Conservation (phyloP, 1,139 yeast genomes). For the Meyerozyma guilliermondii region DNA sequence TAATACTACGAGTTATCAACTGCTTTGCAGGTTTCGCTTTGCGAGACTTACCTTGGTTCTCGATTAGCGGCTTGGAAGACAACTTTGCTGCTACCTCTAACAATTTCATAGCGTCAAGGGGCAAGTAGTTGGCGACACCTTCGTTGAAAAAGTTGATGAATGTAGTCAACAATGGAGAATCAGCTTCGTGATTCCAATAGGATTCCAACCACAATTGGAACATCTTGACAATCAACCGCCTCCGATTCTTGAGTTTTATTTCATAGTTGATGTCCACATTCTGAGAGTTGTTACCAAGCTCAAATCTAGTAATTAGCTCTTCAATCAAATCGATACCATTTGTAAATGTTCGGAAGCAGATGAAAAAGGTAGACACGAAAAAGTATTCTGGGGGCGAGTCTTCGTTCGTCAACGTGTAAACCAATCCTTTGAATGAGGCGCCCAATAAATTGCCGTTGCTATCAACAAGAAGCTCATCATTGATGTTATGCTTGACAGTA, state of each 20-base stretch:
- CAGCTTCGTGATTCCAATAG: conserved; percentile 70
- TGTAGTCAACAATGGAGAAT: conserved; percentile 58
- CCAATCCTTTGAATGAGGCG: conserved; percentile 73
- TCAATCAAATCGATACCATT: conserved; percentile 66
- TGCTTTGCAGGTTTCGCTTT: conserved; percentile 14
- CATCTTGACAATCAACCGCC: conserved; percentile 62
- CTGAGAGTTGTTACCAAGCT: conserved; percentile 30
- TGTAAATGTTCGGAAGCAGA: conserved; percentile 75
- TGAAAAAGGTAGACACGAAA: conserved; percentile 70
- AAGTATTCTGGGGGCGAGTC: conserved; percentile 63
- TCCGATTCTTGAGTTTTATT: conserved; percentile 54
- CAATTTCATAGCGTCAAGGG: conserved; percentile 58
- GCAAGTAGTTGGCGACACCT: conserved; percentile 52
- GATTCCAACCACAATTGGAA: conserved; percentile 84
- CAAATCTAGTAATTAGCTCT: conserved; percentile 64
- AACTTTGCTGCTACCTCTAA: conserved; percentile 60
- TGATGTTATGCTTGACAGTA: conserved; percentile 13
- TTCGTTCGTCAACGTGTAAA: conserved; percentile 71
- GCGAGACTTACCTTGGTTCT: conserved; percentile 13
- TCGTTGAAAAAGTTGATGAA: conserved; percentile 75
- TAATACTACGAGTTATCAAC: conserved; percentile 43
- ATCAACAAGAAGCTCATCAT: conserved; percentile 46
- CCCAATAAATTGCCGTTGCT: conserved; percentile 57
- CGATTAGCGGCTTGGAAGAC: conserved; percentile 31
- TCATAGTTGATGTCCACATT: conserved; percentile 40